phyloP scores from a whole-genome alignment of 2,329 filamentous ascomycete species.

The Talaromyces sp. region DNA sequence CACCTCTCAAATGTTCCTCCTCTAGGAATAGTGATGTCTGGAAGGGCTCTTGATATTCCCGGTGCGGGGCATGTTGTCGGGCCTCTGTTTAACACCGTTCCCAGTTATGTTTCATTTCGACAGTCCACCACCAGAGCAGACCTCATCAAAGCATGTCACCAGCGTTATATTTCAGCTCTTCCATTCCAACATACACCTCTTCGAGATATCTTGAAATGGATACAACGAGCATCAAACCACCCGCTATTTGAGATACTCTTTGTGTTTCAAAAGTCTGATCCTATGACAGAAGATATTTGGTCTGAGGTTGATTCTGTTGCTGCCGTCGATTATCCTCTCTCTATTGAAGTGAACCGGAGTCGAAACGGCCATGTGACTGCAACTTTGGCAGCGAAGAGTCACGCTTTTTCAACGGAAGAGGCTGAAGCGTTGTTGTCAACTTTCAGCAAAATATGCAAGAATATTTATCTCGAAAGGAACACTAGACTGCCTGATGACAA shows the following conservation, averaged over 20 bases:
- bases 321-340: slow-evolving; percentile 66
- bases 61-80: slow-evolving; percentile 65
- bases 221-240: slow-evolving; percentile 48
- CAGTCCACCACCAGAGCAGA: slow-evolving; percentile 52
- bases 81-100: slow-evolving; percentile 85
- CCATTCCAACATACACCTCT: slow-evolving; percentile 75
- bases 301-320: slow-evolving; percentile 41
- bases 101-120: slow-evolving; percentile 54
- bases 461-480: slow-evolving; percentile 25
- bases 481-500: not conserved
- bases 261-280: slow-evolving; percentile 60
- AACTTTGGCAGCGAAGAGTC: slow-evolving; percentile 55
- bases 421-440: slow-evolving; percentile 37
- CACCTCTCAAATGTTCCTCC: slow-evolving; percentile 46
- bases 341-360: slow-evolving; percentile 64
- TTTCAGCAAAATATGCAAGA: slow-evolving; percentile 37
- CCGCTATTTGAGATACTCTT: slow-evolving; percentile 76
- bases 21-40: slow-evolving; percentile 73
- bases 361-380: slow-evolving; percentile 47
- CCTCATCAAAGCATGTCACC: slow-evolving; percentile 61
- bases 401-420: slow-evolving; percentile 31
- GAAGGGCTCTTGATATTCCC: slow-evolving; percentile 63
- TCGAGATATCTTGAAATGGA: slow-evolving; percentile 76
- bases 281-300: slow-evolving; percentile 48
- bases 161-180: slow-evolving; percentile 63